phyloP scores from a whole-genome alignment of 306 rosid genomes.

The Inga laurina region DNA sequence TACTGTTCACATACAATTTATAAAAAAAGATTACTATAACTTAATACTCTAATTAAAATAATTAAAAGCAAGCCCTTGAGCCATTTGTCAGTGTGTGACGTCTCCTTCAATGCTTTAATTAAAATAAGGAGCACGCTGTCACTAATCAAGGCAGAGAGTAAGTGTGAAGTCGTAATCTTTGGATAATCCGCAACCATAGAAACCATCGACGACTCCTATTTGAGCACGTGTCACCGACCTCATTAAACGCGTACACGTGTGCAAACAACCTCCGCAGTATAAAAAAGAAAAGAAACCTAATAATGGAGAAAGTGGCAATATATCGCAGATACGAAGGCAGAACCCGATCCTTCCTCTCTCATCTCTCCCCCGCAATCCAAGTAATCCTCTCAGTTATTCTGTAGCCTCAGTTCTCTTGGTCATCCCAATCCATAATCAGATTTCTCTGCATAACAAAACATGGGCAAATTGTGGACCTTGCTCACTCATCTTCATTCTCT shows the following conservation, averaged over 20 bases:
- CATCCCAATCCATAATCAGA: background rate
- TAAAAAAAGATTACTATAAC: too few species aligned
- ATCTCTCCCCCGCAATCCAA: background rate
- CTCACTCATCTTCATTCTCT: slow-evolving; percentile 69
- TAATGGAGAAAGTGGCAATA: background rate
- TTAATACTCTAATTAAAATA: too few species aligned
- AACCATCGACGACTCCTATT: background rate
- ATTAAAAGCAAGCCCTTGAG: too few species aligned
- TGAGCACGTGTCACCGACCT: slow-evolving; percentile 48
- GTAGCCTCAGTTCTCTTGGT: background rate
- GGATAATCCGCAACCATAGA: background rate
- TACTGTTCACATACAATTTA: too few species aligned
- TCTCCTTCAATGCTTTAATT: too few species aligned
- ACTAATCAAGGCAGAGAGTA: background rate
- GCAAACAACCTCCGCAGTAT: slow-evolving; percentile 9
- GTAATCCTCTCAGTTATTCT: background rate
- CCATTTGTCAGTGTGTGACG: background rate
- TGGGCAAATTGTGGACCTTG: slow-evolving; percentile 77
- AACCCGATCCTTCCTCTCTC: slow-evolving; percentile 39
- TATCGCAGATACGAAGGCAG: slow-evolving; percentile 27
- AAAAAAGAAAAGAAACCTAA: background rate
- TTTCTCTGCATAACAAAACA: background rate
- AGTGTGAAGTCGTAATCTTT: background rate
- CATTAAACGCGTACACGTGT: slow-evolving; percentile 32
- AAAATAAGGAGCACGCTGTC: background rate